Evolutionary conservation across 768 basidiomycete genomes (phyloP), one percentile per base, ranked within the genome.

Genomic region (Boletus sp.): DNA sequence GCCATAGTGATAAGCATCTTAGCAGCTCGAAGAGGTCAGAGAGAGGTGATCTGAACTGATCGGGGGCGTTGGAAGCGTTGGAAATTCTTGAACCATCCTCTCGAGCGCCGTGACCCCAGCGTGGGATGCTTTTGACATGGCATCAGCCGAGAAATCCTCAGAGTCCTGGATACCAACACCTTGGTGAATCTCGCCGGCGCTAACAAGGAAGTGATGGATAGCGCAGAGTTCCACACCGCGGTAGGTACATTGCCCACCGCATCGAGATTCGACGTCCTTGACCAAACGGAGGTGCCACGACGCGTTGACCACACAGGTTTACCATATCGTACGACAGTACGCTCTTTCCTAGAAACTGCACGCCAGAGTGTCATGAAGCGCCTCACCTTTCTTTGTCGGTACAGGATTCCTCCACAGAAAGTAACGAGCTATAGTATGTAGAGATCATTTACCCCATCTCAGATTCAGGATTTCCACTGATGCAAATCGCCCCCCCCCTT

Each of bases 381-480:
- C 8, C 56, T 57, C 21, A 57, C 49, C 38, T 30, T 30, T 15
- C 5, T 25, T 25, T 25, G 9, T 54, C 40, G 30, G n/a, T 17
- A 33, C 37, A 69, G 67, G 44, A 89, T 93, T 48, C 90, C 90
- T 11, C 67, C 68, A 15, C 77, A 77, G 55, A 79, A 77, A 60
- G 88, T 91, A 9, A 91, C 90, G 0, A 87, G 81, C 47, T 93
- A 93, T 63, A 88, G 90, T 88, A 56, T 9, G 69, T 53, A 1
- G 25, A 30, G 7, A 14, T 10, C 33, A 44, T 11, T 33, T 9
- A 30, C 7, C 14, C 72, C 52, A 4, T n/a, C 25, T 15, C 40
- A 43, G 8, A 25, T n/a, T 32, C 44, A 19, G 30, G n/a, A 14
- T 19, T 15, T 15, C 21, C 19, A 25, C 46, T 6, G 29, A 38